Conservation (phyloP, 805 yeast species). For the Yamadazyma insecticola region DNA sequence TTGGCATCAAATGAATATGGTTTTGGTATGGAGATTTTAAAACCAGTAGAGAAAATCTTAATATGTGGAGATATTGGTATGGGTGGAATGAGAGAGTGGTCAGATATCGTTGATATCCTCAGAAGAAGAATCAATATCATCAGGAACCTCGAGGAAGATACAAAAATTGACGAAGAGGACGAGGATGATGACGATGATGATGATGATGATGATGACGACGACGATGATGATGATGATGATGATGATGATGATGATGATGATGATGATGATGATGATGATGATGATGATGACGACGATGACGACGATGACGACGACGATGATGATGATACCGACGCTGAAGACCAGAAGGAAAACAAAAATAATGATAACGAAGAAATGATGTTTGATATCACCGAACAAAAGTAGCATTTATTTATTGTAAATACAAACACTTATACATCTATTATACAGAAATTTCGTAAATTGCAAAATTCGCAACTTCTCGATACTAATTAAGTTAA, state of each 20-base stretch:
- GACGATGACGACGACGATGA: constrained; percentile 7
- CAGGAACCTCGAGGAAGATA: constrained; percentile 19
- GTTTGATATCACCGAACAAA: constrained; percentile 19
- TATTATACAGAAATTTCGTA: background rate
- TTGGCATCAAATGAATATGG: constrained; percentile 33
- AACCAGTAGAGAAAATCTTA: constrained; percentile 43
- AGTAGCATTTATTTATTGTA: constrained; percentile 1
- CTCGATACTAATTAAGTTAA: too few species aligned
- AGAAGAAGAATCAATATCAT: constrained; percentile 28
- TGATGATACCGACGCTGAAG: constrained; percentile 4
- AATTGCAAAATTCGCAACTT: too few species aligned
- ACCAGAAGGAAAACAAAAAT: constrained; percentile 1
- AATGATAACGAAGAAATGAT: constrained; percentile 19
- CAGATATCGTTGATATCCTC: constrained; percentile 39
- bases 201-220: constrained; percentile 34
- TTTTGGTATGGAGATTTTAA: constrained; percentile 39
- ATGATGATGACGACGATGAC: constrained; percentile 10
- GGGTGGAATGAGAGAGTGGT: constrained; percentile 50
- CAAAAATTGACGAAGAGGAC: constrained; percentile 20
- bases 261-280: constrained; percentile 23
- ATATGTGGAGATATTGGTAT: constrained; percentile 47
- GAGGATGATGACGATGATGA: constrained; percentile 33
- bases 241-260: constrained; percentile 36
- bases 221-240: constrained; percentile 34
- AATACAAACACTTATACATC: background rate